A percentile compares a stretch with the other conserved stretches of the same genome.
Conservation (phyloP, 768 basidiomycete species). For the Lentinula lateritia region DNA sequence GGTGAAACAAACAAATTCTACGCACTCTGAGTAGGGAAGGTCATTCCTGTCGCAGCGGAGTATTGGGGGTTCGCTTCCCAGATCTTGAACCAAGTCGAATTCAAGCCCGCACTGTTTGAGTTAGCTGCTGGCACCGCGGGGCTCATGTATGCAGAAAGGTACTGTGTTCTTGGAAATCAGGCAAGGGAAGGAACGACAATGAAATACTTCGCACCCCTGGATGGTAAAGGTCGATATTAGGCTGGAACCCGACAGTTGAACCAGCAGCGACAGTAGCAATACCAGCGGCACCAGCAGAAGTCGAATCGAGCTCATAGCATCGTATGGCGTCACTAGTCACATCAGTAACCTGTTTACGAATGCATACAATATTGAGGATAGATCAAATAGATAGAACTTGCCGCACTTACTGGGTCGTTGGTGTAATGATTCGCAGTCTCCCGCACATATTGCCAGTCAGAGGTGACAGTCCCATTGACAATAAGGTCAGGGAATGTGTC, state of each 20-base stretch:
- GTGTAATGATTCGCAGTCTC: slow-evolving; percentile 28
- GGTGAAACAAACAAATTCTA: neutral
- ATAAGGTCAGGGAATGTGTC: neutral
- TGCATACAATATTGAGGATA: neutral
- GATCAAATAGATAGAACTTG: neutral
- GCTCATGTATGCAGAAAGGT: slow-evolving; percentile 28
- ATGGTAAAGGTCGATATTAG: slow-evolving; percentile 28
- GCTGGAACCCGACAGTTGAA: slow-evolving; percentile 24
- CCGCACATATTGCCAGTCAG: slow-evolving; percentile 30
- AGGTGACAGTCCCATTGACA: slow-evolving; percentile 13
- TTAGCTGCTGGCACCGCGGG: slow-evolving; percentile 26
- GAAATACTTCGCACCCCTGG: slow-evolving; percentile 19
- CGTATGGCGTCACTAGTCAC: slow-evolving; percentile 28
- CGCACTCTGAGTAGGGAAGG: slow-evolving; percentile 22
- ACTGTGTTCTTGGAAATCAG: slow-evolving; percentile 10
- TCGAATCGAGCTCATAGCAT: slow-evolving; percentile 26
- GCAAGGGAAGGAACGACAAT: neutral
- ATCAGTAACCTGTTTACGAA: slow-evolving; percentile 22
- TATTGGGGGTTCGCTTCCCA: slow-evolving; percentile 32
- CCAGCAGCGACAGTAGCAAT: slow-evolving; percentile 22
- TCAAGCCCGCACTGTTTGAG: slow-evolving; percentile 32
- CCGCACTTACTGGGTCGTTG: slow-evolving; percentile 22
- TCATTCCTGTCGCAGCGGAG: slow-evolving; percentile 22
- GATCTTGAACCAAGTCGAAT: slow-evolving; percentile 41
- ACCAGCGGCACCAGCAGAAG: slow-evolving; percentile 19